Conservation (phyloP, 2,329 filamentous ascomycete species). For the Exserohilum turcica region DNA sequence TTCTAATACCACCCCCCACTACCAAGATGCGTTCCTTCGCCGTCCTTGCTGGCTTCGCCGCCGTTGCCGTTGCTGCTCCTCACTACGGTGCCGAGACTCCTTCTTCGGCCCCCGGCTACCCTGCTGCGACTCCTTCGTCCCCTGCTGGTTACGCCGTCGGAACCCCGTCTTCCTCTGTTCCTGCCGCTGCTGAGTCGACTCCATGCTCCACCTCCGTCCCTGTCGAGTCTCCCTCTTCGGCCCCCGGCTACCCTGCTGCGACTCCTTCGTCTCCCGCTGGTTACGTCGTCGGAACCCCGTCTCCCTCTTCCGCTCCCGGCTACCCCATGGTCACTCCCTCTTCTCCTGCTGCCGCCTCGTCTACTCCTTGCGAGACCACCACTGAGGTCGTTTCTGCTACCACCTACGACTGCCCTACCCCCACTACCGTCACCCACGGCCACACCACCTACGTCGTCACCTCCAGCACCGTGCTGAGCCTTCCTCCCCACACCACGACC, state of each 20-base stretch:
- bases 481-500: constrained; percentile 13
- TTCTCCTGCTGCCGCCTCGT: not conserved
- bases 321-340: constrained; percentile 4
- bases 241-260: constrained; percentile 3
- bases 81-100: constrained; percentile 29
- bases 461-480: constrained; percentile 30
- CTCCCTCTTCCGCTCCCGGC: not conserved
- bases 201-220: not conserved
- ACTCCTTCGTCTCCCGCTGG: not conserved
- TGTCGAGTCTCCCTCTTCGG: not conserved
- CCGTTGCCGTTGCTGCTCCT: constrained; percentile 30
- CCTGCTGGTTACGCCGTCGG: constrained; percentile 6
- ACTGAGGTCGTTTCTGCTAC: constrained; percentile 32
- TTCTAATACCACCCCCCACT: constrained; percentile 37
- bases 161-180: constrained; percentile 4
- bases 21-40: constrained; percentile 50
- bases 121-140: not conserved
- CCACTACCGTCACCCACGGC: constrained; percentile 36
- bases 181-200: not conserved
- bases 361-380: constrained; percentile 31
- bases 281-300: not conserved
- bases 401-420: constrained; percentile 30
- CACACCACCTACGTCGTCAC: constrained; percentile 32
- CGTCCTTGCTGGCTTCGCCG: constrained; percentile 40
- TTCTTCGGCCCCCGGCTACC: constrained; percentile 12